Evolutionary conservation across 345 rosid genomes (phyloP).

Genomic region (Corymbia maculata): DNA sequence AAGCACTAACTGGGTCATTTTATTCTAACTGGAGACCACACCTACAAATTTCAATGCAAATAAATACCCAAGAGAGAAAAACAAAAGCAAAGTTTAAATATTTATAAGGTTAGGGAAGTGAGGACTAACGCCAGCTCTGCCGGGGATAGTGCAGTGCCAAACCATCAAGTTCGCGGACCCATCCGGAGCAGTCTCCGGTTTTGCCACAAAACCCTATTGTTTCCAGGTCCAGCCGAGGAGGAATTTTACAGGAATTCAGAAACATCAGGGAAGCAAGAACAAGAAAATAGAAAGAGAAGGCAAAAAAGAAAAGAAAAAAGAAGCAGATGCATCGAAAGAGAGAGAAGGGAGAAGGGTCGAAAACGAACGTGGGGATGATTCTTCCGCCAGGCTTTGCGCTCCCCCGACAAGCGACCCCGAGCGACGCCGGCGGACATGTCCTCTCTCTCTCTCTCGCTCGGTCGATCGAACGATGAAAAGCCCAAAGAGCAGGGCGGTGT

Average conservation of each 20-base stretch:
- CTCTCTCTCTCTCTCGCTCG: neutral
- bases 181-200: constrained; percentile 69
- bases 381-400: constrained; percentile 94
- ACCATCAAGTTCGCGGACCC: constrained; percentile 88
- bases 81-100: neutral
- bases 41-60: neutral
- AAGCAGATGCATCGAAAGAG: neutral
- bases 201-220: constrained; percentile 84
- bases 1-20: neutral
- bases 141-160: constrained; percentile 95
- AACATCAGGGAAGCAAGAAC: neutral
- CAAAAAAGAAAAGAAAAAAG: neutral
- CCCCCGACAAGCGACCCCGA: constrained; percentile 90
- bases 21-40: neutral
- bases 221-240: neutral
- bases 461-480: neutral
- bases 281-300: neutral
- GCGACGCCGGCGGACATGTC: constrained; percentile 76
- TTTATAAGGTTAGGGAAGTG: neutral
- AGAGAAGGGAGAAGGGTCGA: neutral
- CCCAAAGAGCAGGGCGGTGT: neutral
- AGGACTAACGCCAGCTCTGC: constrained; percentile 78
- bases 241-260: neutral
- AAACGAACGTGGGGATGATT: constrained; percentile 85
- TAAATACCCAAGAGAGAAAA: neutral